Evolutionary conservation across 345 rosid genomes (phyloP).

Genomic region (Melaleuca alternifolia): DNA sequence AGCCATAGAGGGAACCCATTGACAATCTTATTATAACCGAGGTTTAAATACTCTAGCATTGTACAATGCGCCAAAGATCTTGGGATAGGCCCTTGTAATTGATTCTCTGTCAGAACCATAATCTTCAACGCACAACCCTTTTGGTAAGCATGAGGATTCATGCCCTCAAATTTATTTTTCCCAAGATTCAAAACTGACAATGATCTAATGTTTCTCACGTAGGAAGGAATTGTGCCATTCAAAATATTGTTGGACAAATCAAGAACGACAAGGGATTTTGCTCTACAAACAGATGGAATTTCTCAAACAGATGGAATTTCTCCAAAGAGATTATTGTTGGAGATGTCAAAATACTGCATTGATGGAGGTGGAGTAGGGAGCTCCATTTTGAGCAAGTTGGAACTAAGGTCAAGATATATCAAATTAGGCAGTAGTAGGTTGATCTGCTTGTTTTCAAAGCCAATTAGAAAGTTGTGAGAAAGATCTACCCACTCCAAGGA

Average conservation of each 20-base stretch:
- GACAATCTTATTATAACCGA: background rate
- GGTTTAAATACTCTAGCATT: background rate
- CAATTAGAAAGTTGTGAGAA: background rate
- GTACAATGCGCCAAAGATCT: background rate
- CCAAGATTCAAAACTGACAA: too few species aligned
- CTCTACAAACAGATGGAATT: too few species aligned
- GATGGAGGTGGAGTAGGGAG: background rate
- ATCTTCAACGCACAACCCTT: too few species aligned
- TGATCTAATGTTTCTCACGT: too few species aligned
- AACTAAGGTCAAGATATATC: background rate
- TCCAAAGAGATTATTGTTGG: too few species aligned
- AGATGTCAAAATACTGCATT: background rate
- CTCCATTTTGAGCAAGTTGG: background rate
- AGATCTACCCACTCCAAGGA: background rate
- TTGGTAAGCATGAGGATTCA: background rate
- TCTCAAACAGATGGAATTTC: too few species aligned
- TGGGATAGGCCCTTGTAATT: fast-evolving
- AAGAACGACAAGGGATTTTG: too few species aligned
- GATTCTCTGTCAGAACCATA: background rate
- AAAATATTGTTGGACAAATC: too few species aligned
- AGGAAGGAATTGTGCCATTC: too few species aligned
- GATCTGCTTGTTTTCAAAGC: background rate
- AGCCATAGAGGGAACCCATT: background rate
- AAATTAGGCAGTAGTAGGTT: background rate
- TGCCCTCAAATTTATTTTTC: too few species aligned